A percentile compares a stretch with the other conserved stretches of the same genome.
These are phyloP conservation scores for Nitzschia putrida DNA, from an alignment of 108 stramenopile species.

Conservation along the genomic window DNA sequence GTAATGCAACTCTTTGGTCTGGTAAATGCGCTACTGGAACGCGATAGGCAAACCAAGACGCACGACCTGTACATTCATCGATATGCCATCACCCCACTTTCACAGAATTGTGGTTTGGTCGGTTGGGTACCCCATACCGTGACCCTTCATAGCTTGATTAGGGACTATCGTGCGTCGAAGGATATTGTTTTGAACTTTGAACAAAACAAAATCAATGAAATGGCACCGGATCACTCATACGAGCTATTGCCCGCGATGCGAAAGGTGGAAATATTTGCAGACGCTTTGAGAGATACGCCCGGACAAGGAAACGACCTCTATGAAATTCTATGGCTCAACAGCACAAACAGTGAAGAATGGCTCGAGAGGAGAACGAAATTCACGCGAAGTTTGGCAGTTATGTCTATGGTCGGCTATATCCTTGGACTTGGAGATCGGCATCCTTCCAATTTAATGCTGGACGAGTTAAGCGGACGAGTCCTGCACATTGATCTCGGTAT, in stretches of 20 bases:
- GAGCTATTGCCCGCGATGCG: slow-evolving; percentile 94
- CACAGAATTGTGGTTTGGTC: slow-evolving; percentile 96
- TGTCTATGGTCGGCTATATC: slow-evolving; percentile 99
- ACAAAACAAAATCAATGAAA: slow-evolving; percentile 89
- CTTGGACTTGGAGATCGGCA: slow-evolving; percentile 92
- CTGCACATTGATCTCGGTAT: slow-evolving; percentile 94
- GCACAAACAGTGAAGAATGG: slow-evolving; percentile 96
- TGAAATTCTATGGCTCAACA: slow-evolving; percentile 96
- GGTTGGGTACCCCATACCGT: slow-evolving; percentile 99
- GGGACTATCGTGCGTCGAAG: slow-evolving; percentile 89
- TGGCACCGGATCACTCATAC: slow-evolving; percentile 80
- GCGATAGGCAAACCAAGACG: slow-evolving; percentile 90
- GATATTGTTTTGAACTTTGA: slow-evolving; percentile 93
- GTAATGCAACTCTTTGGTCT: slow-evolving; percentile 99
- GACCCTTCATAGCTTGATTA: slow-evolving; percentile 95
- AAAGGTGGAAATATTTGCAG: slow-evolving; percentile 96
- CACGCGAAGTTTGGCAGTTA: slow-evolving; percentile 97
- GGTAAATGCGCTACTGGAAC: slow-evolving; percentile 96
- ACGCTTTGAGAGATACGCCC: slow-evolving; percentile 81
- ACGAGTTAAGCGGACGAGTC: slow-evolving; percentile 91
- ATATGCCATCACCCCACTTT: slow-evolving; percentile 95
- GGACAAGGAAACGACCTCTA: slow-evolving; percentile 92
- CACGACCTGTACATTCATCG: slow-evolving; percentile 94
- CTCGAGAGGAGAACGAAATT: slow-evolving; percentile 94
- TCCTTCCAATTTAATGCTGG: slow-evolving; percentile 91